A percentile compares a stretch with the other conserved stretches of the same genome.
These are phyloP conservation scores for Sugiyamaella japonica DNA, from an alignment of 1,139 yeast species.

Conservation along the genomic window DNA sequence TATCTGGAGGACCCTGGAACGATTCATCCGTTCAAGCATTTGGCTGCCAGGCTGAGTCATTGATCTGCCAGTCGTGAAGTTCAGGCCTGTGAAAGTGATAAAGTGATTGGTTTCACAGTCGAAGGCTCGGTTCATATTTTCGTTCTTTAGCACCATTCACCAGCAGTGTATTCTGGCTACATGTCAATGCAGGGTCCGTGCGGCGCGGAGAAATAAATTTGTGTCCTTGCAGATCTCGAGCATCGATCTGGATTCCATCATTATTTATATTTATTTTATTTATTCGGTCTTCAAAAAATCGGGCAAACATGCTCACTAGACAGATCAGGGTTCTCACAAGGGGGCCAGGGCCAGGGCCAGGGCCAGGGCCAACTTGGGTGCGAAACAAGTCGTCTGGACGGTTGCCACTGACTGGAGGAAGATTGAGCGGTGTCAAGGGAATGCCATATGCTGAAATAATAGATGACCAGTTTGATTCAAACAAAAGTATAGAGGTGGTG, in stretches of 20 bases:
- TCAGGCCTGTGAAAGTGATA: neutral
- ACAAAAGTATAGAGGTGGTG: constrained; percentile 14
- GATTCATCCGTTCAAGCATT: too few species aligned
- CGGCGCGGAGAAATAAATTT: constrained; percentile 11
- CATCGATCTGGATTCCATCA: neutral
- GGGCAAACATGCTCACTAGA: neutral
- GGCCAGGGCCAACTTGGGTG: neutral
- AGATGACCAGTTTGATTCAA: constrained; percentile 12
- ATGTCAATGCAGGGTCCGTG: constrained; percentile 10
- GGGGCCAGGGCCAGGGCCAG: neutral
- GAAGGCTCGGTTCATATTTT: too few species aligned
- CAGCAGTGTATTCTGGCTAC: too few species aligned
- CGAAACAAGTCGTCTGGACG: neutral
- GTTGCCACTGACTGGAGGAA: constrained; percentile 4
- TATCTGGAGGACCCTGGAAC: too few species aligned
- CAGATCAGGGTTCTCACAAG: neutral
- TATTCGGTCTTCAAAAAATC: neutral
- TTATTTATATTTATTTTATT: neutral
- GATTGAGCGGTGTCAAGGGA: constrained; percentile 7
- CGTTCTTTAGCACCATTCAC: neutral
- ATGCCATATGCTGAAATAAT: constrained; percentile 22
- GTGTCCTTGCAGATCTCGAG: constrained; percentile 10
- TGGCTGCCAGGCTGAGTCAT: too few species aligned
- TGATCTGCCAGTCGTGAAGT: neutral
- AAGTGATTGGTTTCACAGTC: too few species aligned